Base-by-base conservation (phyloP, 2,329 filamentous ascomycete genomes). In the Aspergillus brasiliensis region DNA sequence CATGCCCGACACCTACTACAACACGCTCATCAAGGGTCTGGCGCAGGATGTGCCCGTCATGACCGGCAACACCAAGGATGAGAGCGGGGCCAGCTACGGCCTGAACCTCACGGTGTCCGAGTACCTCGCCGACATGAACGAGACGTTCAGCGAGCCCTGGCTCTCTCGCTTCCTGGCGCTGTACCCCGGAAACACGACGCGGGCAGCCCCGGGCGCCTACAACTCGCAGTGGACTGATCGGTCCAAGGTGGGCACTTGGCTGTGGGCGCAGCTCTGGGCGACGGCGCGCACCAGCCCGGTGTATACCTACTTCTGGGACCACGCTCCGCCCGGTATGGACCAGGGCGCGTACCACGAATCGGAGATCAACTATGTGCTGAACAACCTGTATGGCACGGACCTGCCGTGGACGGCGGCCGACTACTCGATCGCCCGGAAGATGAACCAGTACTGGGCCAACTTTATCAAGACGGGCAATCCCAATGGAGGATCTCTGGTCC, bases 361-460 rank as follows among this genome's bases (percentile, higher is more conserved):
- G 2, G 72, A 73, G 65, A 70, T 74, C 55, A 67, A 66, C 52
- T 72, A 73, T 56, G 67, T 68, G 0, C 59, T 70, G 21, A 72
- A 73, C 60, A 72, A 72, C 57, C 61, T 73, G 10, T 70, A 72
- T 17, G 62, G 28, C 5, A 66, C 61, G 10, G 62, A 67, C 34
- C 31, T 48, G 23, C 59, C 67, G 2, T 71, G 66, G 61, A 64
- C 62, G 11, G 46, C 51, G 1, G 56, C 62, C 6, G 70, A 73
- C 56, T 70, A 71, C 49, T 48, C 25, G 4, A 63, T 74, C 42
- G 62, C 56, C 2, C 37, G 48, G 1, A 63, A 58, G 46, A 62
- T 76, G 47, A 71, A 74, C 51, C 60, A 59, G 3, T 75, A 75
- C 60, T 69, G 75, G 57, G 67, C 65, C 11, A 72, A 70, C 55